These are phyloP conservation scores for Corymbia calophylla DNA, from an alignment of 441 rosid species.

Conservation along the genomic window DNA sequence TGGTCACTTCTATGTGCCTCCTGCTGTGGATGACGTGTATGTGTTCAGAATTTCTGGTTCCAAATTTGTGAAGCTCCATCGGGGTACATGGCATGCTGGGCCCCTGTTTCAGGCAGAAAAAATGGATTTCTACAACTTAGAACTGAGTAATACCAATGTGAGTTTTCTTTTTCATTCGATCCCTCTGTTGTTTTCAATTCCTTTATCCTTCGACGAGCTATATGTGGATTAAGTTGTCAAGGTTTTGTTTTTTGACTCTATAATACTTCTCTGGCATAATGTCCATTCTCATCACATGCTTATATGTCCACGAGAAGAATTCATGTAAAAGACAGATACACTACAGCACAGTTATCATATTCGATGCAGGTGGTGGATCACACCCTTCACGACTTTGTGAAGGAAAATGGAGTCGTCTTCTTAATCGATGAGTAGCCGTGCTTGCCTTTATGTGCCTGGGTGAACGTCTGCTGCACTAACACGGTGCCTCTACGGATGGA, in stretches of 20 bases:
- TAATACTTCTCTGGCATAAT: background rate
- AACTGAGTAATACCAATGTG: conserved; percentile 71
- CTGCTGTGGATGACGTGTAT: conserved; percentile 41
- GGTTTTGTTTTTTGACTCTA: background rate
- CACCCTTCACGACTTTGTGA: conserved; percentile 42
- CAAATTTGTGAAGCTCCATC: conserved; percentile 56
- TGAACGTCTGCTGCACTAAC: background rate
- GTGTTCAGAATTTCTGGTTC: conserved; percentile 62
- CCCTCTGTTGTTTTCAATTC: background rate
- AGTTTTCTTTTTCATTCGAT: conserved; percentile 4
- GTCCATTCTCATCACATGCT: background rate
- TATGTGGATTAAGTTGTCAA: background rate
- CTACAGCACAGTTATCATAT: background rate
- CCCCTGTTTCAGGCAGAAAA: conserved; percentile 42
- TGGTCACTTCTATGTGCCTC: conserved; percentile 63
- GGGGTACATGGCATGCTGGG: conserved; percentile 85
- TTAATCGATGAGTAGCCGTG: conserved; percentile 18
- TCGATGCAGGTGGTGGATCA: conserved; percentile 59
- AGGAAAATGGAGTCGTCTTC: conserved; percentile 43
- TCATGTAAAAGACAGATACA: background rate
- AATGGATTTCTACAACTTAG: conserved; percentile 85
- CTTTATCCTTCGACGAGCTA: background rate
- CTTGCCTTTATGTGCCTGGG: background rate
- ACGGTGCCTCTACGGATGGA: background rate
- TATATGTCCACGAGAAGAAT: background rate